phyloP scores from a whole-genome alignment of 768 basidiomycete species.

The Tremella yokohamensis region DNA sequence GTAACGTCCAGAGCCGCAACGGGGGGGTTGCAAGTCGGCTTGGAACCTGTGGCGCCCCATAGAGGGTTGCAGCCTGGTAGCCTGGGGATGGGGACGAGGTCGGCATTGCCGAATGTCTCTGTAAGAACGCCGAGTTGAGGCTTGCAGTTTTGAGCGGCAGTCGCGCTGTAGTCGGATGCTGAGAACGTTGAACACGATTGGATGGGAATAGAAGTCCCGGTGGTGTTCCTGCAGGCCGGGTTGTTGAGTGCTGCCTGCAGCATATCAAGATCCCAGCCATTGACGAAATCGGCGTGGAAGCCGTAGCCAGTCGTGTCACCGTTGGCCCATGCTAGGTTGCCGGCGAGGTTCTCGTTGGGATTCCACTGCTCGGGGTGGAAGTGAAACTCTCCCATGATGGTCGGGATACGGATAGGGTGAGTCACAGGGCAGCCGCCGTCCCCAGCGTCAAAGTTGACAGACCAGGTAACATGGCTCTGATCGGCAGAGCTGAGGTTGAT shows the following conservation, averaged over 20 bases:
- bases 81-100: constrained; percentile 24
- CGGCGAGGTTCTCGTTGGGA: constrained; percentile 47
- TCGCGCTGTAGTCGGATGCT: constrained; percentile 23
- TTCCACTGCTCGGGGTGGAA: constrained; percentile 15
- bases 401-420: constrained; percentile 45
- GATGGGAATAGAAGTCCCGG: constrained; percentile 11
- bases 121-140: constrained; percentile 32
- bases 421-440: constrained; percentile 24
- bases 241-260: constrained; percentile 59
- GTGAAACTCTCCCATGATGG: constrained; percentile 43
- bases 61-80: constrained; percentile 46
- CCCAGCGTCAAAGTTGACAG: constrained; percentile 1
- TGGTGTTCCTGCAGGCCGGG: constrained; percentile 16
- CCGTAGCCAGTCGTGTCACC: constrained; percentile 67
- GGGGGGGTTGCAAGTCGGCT: constrained; percentile 37
- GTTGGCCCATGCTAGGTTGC: constrained; percentile 52
- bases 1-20: constrained; percentile 26
- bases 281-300: constrained; percentile 51
- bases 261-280: constrained; percentile 61
- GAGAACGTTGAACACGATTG: constrained; percentile 28
- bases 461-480: constrained; percentile 37
- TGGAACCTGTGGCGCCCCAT: constrained; percentile 34
- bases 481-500: constrained; percentile 40
- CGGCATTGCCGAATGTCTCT: constrained; percentile 25
- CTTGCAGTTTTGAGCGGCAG: constrained; percentile 20